A percentile compares a stretch with the other conserved stretches of the same genome.
Conservation (phyloP, 495 filamentous ascomycete genomes). For the Thozetella sp. region DNA sequence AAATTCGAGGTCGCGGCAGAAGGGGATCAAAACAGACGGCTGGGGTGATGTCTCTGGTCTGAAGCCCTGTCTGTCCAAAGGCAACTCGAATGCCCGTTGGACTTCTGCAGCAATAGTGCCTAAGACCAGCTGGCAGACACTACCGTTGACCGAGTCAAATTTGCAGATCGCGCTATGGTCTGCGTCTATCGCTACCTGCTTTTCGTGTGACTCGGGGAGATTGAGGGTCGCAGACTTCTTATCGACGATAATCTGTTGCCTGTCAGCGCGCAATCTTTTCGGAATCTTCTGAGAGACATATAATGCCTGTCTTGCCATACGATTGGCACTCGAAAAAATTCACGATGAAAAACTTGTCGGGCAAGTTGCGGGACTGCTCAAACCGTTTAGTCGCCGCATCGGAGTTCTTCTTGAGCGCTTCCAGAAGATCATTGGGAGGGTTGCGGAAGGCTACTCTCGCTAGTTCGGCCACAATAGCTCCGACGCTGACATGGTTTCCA, state of each 20-base stretch:
- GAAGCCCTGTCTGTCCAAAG: not conserved
- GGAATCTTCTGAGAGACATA: not conserved
- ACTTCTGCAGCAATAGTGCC: constrained; percentile 9
- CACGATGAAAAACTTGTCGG: constrained; percentile 8
- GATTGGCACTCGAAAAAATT: constrained; percentile 15
- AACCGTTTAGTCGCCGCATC: constrained; percentile 10
- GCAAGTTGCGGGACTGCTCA: constrained; percentile 10
- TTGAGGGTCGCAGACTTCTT: constrained; percentile 10
- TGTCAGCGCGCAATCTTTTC: not conserved
- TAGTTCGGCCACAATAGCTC: constrained; percentile 11
- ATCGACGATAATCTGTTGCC: constrained; percentile 11
- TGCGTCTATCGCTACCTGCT: constrained; percentile 6
- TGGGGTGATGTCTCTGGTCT: constrained; percentile 20
- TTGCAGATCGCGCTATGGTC: constrained; percentile 1
- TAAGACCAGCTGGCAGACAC: constrained; percentile 10
- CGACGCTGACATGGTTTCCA: constrained; percentile 10
- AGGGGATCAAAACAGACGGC: constrained; percentile 27
- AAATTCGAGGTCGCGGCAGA: constrained; percentile 34
- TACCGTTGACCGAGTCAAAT: constrained; percentile 6
- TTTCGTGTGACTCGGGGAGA: constrained; percentile 11
- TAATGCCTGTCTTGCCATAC: constrained; percentile 12
- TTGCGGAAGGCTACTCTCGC: not conserved
- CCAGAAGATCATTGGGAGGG: constrained; percentile 13
- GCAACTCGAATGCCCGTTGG: constrained; percentile 6
- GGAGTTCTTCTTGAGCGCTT: constrained; percentile 14